These are phyloP conservation scores for Linum trigynum DNA, from an alignment of 345 rosid genomes.

Conservation along the genomic window DNA sequence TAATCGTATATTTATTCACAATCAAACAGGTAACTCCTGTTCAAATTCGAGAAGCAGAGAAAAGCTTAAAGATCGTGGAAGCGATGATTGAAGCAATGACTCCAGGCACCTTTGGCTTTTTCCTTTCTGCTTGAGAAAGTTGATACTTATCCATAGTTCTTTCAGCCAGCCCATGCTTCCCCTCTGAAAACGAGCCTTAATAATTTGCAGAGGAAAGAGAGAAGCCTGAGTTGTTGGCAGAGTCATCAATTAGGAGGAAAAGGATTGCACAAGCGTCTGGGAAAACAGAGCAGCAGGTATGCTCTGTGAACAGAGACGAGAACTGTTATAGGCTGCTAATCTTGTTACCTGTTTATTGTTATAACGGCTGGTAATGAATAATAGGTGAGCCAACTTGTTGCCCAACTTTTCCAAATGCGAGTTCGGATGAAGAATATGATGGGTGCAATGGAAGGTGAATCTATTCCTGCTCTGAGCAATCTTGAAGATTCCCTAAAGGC, in stretches of 20 bases:
- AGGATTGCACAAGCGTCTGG: slow-evolving; percentile 80
- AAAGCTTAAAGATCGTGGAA: slow-evolving; percentile 76
- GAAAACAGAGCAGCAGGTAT: slow-evolving; percentile 82
- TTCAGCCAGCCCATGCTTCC: not conserved
- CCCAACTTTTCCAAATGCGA: slow-evolving; percentile 96
- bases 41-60: slow-evolving; percentile 92
- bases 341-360: slow-evolving; percentile 2
- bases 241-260: slow-evolving; percentile 73
- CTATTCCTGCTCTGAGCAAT: slow-evolving; percentile 79
- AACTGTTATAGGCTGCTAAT: not conserved
- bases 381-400: slow-evolving; percentile 90
- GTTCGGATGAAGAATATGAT: slow-evolving; percentile 90
- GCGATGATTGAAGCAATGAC: slow-evolving; percentile 91
- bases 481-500: slow-evolving; percentile 79
- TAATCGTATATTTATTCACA: not conserved
- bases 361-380: slow-evolving; percentile 7
- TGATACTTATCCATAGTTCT: not conserved
- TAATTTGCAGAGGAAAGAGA: slow-evolving; percentile 75
- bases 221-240: slow-evolving; percentile 85
- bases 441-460: slow-evolving; percentile 91
- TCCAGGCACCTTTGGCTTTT: slow-evolving; percentile 45
- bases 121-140: not conserved
- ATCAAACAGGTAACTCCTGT: slow-evolving; percentile 66
- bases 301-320: not conserved
- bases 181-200: slow-evolving; percentile 2